These are phyloP conservation scores for Moesziomyces sp. DNA, from an alignment of 1,284 basidiomycete genomes.

Conservation along the genomic window DNA sequence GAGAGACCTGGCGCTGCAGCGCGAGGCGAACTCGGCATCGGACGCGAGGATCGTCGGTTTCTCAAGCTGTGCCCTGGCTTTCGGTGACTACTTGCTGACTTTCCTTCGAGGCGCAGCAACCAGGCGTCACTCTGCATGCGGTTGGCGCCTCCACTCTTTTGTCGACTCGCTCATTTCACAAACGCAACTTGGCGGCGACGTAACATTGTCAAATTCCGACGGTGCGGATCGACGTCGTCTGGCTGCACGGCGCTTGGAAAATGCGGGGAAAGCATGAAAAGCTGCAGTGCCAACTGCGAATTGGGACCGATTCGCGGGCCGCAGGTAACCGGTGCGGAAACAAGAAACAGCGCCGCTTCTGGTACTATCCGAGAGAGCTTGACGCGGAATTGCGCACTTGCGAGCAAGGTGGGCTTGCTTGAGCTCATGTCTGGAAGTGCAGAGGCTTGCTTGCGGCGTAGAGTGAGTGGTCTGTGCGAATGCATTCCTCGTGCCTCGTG, in stretches of 20 bases:
- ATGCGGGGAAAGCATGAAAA: neutral
- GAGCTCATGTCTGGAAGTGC: no score
- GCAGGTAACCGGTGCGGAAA: slow-evolving; percentile 1
- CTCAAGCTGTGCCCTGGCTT: neutral
- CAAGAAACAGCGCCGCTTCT: neutral
- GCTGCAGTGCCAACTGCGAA: neutral
- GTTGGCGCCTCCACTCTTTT: neutral
- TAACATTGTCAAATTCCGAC: neutral
- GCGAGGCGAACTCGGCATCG: neutral
- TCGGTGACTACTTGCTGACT: no score
- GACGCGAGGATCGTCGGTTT: neutral
- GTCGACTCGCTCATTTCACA: neutral
- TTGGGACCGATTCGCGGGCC: no score
- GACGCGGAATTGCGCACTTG: no score
- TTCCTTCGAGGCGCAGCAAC: neutral
- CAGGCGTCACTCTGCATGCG: neutral
- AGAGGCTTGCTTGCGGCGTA: no score
- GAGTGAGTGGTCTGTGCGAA: neutral
- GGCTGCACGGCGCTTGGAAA: no score
- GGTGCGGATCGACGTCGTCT: no score
- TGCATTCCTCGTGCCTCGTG: neutral
- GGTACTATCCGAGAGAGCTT: no score
- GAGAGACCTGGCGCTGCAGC: no score
- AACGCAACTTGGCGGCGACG: neutral
- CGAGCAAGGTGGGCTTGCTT: no score